Conservation (phyloP, 257 asterid species). For the Echium plantagineum region DNA sequence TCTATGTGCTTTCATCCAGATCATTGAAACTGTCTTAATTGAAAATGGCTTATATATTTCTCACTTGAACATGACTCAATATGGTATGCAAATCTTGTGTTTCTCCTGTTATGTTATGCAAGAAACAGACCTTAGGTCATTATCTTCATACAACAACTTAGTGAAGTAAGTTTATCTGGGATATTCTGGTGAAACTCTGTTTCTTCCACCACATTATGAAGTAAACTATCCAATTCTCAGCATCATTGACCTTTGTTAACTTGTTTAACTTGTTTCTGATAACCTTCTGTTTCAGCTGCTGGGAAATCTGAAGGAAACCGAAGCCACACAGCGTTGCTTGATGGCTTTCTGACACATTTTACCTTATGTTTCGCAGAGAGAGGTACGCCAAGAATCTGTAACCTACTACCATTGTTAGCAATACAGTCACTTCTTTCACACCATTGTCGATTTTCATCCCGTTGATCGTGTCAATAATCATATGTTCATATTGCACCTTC, state of each 20-base stretch:
- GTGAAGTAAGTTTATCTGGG: background rate
- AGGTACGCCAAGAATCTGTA: constrained; percentile 80
- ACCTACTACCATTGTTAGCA: constrained; percentile 76
- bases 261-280: no score
- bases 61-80: background rate
- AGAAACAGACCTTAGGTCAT: background rate
- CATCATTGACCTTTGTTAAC: background rate
- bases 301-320: background rate
- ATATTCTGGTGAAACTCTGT: background rate
- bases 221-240: background rate
- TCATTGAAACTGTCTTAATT: no score
- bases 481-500: constrained; percentile 81
- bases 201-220: background rate
- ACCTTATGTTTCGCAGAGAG: constrained; percentile 55
- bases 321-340: background rate
- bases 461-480: constrained; percentile 35
- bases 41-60: background rate
- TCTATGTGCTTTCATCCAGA: no score
- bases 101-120: background rate
- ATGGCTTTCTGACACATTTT: background rate
- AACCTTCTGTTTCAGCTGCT: background rate
- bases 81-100: background rate
- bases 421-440: constrained; percentile 44
- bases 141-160: background rate
- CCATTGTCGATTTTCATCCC: constrained; percentile 67